Evolutionary conservation across 306 rosid genomes (phyloP).

Genomic region (Senna tora): DNA sequence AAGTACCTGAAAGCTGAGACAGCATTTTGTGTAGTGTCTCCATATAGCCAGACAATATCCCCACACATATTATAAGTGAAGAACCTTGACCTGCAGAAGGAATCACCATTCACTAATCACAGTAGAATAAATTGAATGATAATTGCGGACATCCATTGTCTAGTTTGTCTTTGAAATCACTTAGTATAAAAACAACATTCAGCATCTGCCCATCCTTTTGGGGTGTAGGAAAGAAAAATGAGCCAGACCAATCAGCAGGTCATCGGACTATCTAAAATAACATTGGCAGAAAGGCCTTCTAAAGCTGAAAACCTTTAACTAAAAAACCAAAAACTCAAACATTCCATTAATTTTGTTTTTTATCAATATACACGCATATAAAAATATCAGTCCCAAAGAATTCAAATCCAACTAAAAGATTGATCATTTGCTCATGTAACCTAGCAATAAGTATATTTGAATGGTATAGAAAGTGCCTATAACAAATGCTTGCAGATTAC

Average conservation of each 20-base stretch:
- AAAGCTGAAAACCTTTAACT: neutral
- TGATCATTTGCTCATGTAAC: neutral
- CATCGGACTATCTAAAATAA: slow-evolving; percentile 1
- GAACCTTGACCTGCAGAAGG: slow-evolving; percentile 94
- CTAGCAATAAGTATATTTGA: slow-evolving; percentile 10
- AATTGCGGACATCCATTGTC: slow-evolving; percentile 13
- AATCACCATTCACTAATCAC: slow-evolving; percentile 30
- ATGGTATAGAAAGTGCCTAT: neutral
- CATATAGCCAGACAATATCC: slow-evolving; percentile 91
- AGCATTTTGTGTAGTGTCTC: slow-evolving; percentile 91
- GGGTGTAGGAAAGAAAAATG: slow-evolving; percentile 1
- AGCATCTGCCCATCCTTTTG: slow-evolving; percentile 20
- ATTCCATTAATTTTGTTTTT: neutral
- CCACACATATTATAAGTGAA: slow-evolving; percentile 86
- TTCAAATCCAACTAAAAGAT: slow-evolving; percentile 8
- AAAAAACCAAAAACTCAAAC: neutral
- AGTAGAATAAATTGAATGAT: slow-evolving; percentile 34
- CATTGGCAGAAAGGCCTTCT: neutral
- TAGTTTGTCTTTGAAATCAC: slow-evolving; percentile 25
- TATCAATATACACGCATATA: slow-evolving; percentile 15
- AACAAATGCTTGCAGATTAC: slow-evolving; percentile 13
- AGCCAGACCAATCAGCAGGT: slow-evolving; percentile 7
- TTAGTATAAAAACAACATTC: slow-evolving; percentile 17
- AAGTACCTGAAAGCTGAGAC: slow-evolving; percentile 88
- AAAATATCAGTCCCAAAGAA: slow-evolving; percentile 2